phyloP scores from a whole-genome alignment of 177 flowering plant species.

The Vitis hybrid region DNA sequence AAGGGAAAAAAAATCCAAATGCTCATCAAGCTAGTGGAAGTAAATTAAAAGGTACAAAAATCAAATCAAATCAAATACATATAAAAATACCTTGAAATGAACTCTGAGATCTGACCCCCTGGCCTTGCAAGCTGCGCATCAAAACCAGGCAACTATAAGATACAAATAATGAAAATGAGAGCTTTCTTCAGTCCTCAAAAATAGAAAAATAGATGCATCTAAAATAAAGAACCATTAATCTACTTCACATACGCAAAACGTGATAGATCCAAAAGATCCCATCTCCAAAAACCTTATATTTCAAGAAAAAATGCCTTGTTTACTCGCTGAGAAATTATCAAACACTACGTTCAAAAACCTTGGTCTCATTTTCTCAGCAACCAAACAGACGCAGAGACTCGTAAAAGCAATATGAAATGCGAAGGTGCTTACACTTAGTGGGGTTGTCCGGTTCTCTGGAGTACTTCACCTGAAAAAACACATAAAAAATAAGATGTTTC shows the following conservation, averaged over 20 bases:
- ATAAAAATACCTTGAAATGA: slow-evolving; percentile 41
- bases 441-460: slow-evolving; percentile 74
- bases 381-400: not conserved
- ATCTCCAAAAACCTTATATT: too few species aligned
- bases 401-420: not conserved
- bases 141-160: not conserved
- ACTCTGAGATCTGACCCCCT: slow-evolving; percentile 47
- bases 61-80: not conserved
- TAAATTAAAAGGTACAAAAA: not conserved
- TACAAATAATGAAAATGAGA: too few species aligned
- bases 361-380: too few species aligned
- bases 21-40: not conserved
- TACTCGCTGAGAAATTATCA: too few species aligned
- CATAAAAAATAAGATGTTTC: not conserved
- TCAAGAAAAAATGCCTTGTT: too few species aligned
- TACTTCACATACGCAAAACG: too few species aligned
- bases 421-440: slow-evolving; percentile 52
- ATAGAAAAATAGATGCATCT: too few species aligned
- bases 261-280: too few species aligned
- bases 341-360: too few species aligned
- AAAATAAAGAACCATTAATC: too few species aligned
- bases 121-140: slow-evolving; percentile 45
- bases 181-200: too few species aligned
- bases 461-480: slow-evolving; percentile 58
- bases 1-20: not conserved